phyloP scores from a whole-genome alignment of 2,329 filamentous ascomycete species.

The Alternaria ventricosa region DNA sequence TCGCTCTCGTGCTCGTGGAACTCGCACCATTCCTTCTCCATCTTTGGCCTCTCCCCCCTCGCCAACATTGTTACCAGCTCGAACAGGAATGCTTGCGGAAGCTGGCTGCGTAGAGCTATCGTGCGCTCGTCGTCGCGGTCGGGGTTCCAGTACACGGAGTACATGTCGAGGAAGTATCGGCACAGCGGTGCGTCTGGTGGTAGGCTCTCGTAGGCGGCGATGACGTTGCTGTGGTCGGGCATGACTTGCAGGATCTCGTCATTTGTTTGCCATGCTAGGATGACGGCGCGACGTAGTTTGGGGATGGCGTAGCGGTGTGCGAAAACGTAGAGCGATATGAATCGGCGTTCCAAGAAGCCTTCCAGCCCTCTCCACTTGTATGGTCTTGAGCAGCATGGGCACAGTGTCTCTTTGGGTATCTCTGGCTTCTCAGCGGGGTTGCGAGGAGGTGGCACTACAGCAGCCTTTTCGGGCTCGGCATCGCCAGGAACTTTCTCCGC shows the following conservation, averaged over 20 bases:
- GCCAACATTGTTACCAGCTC: slow-evolving; percentile 43
- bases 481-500: slow-evolving; percentile 44
- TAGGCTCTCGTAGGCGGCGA: slow-evolving; percentile 41
- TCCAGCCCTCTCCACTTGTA: slow-evolving; percentile 48
- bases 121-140: slow-evolving; percentile 42
- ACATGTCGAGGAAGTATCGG: slow-evolving; percentile 47
- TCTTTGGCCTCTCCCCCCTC: slow-evolving; percentile 42
- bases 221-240: slow-evolving; percentile 48
- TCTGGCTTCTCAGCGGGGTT: slow-evolving; percentile 43
- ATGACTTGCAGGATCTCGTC: slow-evolving; percentile 46
- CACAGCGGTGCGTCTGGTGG: slow-evolving; percentile 40
- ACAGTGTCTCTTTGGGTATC: slow-evolving; percentile 44
- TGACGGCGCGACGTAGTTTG: slow-evolving; percentile 39
- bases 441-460: slow-evolving; percentile 30
- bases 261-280: slow-evolving; percentile 45
- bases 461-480: slow-evolving; percentile 32
- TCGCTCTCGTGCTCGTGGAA: slow-evolving; percentile 47
- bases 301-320: slow-evolving; percentile 43
- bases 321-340: slow-evolving; percentile 45
- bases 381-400: slow-evolving; percentile 44
- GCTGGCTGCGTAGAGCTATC: slow-evolving; percentile 38
- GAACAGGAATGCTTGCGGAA: slow-evolving; percentile 44
- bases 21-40: slow-evolving; percentile 47
- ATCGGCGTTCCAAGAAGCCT: slow-evolving; percentile 46
- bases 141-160: slow-evolving; percentile 46